Base-by-base conservation (phyloP, 2,329 filamentous ascomycete genomes). In the Neurospora sp. region DNA sequence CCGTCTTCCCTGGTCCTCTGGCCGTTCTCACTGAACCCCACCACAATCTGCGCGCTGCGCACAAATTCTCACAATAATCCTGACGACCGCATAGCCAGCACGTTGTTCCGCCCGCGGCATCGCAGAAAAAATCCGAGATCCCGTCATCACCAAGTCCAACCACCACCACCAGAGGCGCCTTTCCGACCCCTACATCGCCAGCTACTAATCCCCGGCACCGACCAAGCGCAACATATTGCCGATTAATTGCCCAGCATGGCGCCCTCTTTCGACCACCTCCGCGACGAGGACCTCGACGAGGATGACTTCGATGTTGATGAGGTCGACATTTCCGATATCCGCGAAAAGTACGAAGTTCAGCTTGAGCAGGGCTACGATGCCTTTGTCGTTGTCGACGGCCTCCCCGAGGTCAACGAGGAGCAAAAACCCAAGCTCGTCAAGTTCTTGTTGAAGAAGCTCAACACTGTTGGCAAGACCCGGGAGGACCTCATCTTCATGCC, bases 401-500 rank as follows among this genome's bases (percentile, higher is more conserved):
- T 99, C 62, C 96, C 96, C 74, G 84, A 91, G 74, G 95, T 99
- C 74, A 93, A 86, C 71, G 93, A 94, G 80, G 95, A 96, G 67
- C 94, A 92, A 85, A 95, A 93, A 84, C 89, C 92, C 72, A 98
- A 97, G 86, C 89, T 99, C 72, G 86, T 97, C 81, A 98, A 98
- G 83, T 98, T 98, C 82, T 85, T 99, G 83, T 84, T 97, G 81
- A 93, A 94, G 84, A 97, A 97, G 85, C 85, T 99, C 77, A 94
- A 91, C 83, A 85, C 89, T 72, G 93, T 94, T 73, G 96, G 95
- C 75, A 91, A 87, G 82, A 92, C 93, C 74, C 89, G 88, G 77
- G 94, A 97, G 80, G 93, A 97, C 78, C 88, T 90, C 73, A 88
- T 99, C 76, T 92, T 91, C 82, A 99, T 99, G 96, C 96, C 96